Evolutionary conservation across 148 eudicot genomes (phyloP), one percentile per base, ranked within the genome.

Genomic region (Polygonum maritimum): DNA sequence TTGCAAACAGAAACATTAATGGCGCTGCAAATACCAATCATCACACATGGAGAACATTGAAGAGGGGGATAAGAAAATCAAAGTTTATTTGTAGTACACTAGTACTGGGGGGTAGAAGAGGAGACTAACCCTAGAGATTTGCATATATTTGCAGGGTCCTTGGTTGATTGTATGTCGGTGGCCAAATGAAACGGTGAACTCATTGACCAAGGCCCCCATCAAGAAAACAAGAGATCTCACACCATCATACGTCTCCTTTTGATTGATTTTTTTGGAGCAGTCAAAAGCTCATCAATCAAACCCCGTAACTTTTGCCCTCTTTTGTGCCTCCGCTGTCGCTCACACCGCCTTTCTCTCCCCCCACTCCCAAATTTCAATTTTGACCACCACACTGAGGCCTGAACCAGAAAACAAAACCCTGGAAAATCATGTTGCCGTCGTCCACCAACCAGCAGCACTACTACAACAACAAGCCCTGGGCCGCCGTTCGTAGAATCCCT

Each of bases 291-390:
- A 67, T 67, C 71, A 15, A 67, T 67, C 44, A 67, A 67, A 33
- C 41, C 71, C 71, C 71, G 45, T 13, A 67, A 67, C 44, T 67
- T 38, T 14, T 14, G 71, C 71, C 71, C 71, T 67, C 71, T 38
- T 67, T 67, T 67, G 21, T 14, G 71, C 71, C 45, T 67, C 71
- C 71, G 11, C 60, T 31, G 39, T 62, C 69, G 7, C 47, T 44
- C 47, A 44, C 47, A 44, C 7, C 31, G 31, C 31, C 31, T n/a
- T 26, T 54, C 19, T 54, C 60, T 62, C 69, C 36, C 36, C 69
- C 19, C 63, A 1, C 63, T 57, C 31, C 0, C 31, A 26, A 26
- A 26, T 26, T 26, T 1, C 31, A 44, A 44, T 6, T 44, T 41
- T 57, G 33, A 57, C 63, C 31, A 2, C 22, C 26, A 9, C 35